These are phyloP conservation scores for Aspergillus uvarum DNA, from an alignment of 2,329 filamentous ascomycete species.

Conservation along the genomic window DNA sequence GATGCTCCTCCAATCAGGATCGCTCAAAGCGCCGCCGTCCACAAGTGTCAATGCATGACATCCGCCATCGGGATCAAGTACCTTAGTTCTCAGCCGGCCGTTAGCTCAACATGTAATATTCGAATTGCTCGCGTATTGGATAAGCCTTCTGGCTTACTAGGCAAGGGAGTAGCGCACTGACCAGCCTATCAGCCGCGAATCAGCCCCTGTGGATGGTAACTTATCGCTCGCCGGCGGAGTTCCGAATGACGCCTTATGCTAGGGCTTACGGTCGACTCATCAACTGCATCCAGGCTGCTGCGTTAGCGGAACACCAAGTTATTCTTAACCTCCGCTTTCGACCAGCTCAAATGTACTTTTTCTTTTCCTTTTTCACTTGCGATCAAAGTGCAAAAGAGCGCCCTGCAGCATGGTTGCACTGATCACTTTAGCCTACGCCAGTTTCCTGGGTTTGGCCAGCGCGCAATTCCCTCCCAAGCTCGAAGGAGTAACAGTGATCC, in stretches of 20 bases:
- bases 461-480: slow-evolving; percentile 3
- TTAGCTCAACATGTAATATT: no score
- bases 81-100: no score
- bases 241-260: neutral
- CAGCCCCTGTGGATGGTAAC: neutral
- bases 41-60: no score
- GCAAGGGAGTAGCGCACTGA: no score
- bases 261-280: neutral
- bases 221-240: neutral
- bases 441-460: neutral
- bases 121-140: no score
- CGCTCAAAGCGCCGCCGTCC: no score
- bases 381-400: no score
- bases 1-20: no score
- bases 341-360: neutral
- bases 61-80: no score
- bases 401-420: neutral
- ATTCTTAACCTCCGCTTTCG: neutral
- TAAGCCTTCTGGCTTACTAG: no score
- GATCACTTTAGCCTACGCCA: neutral
- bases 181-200: no score
- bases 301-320: neutral
- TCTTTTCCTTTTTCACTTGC: no score
- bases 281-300: neutral
- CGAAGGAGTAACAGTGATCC: neutral